Percentiles rank a stretch among this genome's conserved stretches.
Evolutionary conservation across 2,329 filamentous ascomycete species (phyloP).

Genomic region (Plectosphaerella cucumerina): DNA sequence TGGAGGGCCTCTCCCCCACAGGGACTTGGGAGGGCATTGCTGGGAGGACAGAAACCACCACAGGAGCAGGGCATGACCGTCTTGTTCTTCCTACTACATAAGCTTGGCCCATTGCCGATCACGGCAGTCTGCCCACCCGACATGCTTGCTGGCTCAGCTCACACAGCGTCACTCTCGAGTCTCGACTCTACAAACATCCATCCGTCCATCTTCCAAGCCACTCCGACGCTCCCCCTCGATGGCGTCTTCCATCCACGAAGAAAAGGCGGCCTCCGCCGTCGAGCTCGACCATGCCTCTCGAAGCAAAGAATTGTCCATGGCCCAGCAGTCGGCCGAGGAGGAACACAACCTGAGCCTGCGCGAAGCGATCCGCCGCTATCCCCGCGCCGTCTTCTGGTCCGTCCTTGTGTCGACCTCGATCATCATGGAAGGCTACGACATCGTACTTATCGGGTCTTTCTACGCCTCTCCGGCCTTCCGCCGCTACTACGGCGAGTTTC

Average conservation of each 20-base stretch:
- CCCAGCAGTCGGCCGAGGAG: constrained; percentile 4
- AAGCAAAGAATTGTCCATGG: constrained; percentile 3
- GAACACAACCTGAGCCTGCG: constrained; percentile 1
- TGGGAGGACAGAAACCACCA: too few species aligned
- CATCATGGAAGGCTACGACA: constrained; percentile 39
- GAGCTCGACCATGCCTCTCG: not conserved
- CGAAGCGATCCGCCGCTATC: constrained; percentile 5
- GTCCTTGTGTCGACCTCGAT: constrained; percentile 29
- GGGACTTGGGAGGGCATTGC: too few species aligned
- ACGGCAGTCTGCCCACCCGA: not conserved
- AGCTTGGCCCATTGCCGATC: too few species aligned
- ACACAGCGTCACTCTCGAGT: not conserved
- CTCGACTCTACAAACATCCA: too few species aligned
- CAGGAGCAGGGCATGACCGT: too few species aligned
- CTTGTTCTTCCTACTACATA: too few species aligned
- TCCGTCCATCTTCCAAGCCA: too few species aligned
- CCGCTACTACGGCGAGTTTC: constrained; percentile 18
- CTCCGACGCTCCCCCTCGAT: not conserved
- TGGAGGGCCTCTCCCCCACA: too few species aligned
- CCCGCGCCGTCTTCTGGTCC: constrained; percentile 27
- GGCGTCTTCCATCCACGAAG: constrained; percentile 1
- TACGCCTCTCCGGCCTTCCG: constrained; percentile 30
- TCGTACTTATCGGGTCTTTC: constrained; percentile 27
- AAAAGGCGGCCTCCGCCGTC: not conserved
- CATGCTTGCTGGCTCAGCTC: not conserved